These are phyloP conservation scores for Candida nitratophila DNA, from an alignment of 805 yeast species.

Conservation along the genomic window DNA sequence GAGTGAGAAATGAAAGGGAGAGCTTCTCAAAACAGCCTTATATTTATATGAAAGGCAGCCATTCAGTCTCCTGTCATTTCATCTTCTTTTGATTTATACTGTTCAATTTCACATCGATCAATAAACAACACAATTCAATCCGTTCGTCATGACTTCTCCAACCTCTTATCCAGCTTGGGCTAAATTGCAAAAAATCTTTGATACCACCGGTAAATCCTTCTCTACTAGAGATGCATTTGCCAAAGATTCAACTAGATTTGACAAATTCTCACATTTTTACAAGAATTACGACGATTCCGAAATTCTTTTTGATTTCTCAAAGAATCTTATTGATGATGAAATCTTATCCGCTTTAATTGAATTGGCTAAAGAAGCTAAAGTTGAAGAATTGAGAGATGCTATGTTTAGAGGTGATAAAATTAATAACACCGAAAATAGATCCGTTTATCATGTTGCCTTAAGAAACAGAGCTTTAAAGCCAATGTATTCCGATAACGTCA, in stretches of 20 bases:
- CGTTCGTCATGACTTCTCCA: slow-evolving; percentile 26
- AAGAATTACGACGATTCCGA: slow-evolving; percentile 80
- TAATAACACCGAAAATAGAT: slow-evolving; percentile 93
- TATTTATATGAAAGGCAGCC: too few relatives aligned
- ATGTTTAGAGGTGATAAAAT: slow-evolving; percentile 92
- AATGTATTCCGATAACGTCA: slow-evolving; percentile 83
- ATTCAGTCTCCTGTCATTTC: too few relatives aligned
- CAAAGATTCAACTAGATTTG: slow-evolving; percentile 67
- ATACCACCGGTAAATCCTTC: slow-evolving; percentile 60
- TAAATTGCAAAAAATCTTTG: slow-evolving; percentile 63
- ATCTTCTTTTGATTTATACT: too few relatives aligned
- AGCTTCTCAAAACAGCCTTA: too few relatives aligned
- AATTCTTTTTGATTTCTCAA: slow-evolving; percentile 91
- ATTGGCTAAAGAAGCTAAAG: slow-evolving; percentile 86
- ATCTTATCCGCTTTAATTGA: slow-evolving; percentile 58
- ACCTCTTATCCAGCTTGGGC: slow-evolving; percentile 79
- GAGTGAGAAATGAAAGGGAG: too few relatives aligned
- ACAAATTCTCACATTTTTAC: slow-evolving; percentile 70
- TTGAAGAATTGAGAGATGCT: slow-evolving; percentile 79
- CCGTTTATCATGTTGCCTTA: slow-evolving; percentile 94
- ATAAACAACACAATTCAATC: too few relatives aligned
- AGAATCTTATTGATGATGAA: slow-evolving; percentile 87
- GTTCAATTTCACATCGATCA: neutral
- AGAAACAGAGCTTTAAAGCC: slow-evolving; percentile 84
- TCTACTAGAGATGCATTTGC: slow-evolving; percentile 74